Evolutionary conservation across 352 stramenopile species (phyloP).

Genomic region (Blastocystis sp.): DNA sequence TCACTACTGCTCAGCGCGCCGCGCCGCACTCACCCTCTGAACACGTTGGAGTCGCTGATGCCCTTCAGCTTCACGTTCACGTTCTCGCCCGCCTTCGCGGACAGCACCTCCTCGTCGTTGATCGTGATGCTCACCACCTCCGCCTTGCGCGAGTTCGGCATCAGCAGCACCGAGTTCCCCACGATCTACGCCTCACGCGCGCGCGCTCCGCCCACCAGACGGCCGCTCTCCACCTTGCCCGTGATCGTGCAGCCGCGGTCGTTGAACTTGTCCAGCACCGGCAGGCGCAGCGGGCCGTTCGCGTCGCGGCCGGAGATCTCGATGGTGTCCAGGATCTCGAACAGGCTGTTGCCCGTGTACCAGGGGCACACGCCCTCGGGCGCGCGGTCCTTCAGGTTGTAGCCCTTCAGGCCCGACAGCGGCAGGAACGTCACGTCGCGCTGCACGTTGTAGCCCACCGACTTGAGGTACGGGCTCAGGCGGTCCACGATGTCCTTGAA

Average conservation of each 20-base stretch:
- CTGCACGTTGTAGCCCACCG: constrained; percentile 94
- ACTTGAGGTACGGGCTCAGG: constrained; percentile 88
- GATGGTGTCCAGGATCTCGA: constrained; percentile 86
- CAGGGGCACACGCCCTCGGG: constrained; percentile 80
- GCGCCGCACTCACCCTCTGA: constrained; percentile 75
- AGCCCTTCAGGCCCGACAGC: constrained; percentile 89
- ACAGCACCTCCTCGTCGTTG: constrained; percentile 87
- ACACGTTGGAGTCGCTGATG: constrained; percentile 80
- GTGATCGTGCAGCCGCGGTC: constrained; percentile 92
- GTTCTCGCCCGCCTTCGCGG: constrained; percentile 93
- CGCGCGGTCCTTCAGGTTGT: constrained; percentile 91
- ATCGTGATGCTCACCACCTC: constrained; percentile 73
- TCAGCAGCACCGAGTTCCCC: constrained; percentile 88
- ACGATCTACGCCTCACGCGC: constrained; percentile 59
- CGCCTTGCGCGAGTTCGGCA: constrained; percentile 78
- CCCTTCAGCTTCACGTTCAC: constrained; percentile 88
- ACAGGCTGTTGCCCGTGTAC: constrained; percentile 90
- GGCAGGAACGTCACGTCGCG: constrained; percentile 94
- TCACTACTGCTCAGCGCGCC: constrained; percentile 71
- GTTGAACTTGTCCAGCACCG: constrained; percentile 92
- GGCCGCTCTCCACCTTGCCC: constrained; percentile 94
- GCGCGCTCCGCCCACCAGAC: constrained; percentile 76
- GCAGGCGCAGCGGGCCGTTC: constrained; percentile 85
- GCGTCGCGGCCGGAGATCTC: constrained; percentile 85
- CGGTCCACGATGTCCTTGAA: constrained; percentile 88